Evolutionary conservation across 768 basidiomycete species (phyloP).

Genomic region (Leccinum uliginosum): DNA sequence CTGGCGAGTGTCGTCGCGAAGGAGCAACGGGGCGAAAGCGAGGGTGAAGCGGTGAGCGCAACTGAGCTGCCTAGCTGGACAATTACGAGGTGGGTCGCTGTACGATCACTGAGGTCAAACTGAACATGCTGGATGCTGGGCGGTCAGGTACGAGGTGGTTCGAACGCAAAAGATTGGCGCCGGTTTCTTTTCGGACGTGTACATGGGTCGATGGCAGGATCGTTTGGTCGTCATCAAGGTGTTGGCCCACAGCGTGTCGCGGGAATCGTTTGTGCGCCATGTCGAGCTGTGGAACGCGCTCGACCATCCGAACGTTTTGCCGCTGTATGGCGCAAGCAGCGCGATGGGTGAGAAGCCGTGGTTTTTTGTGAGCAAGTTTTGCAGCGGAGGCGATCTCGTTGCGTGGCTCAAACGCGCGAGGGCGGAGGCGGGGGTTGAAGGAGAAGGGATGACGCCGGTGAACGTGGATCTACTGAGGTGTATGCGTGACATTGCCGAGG

Average conservation of each 20-base stretch:
- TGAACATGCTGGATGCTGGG: not conserved
- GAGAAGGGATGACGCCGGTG: not conserved
- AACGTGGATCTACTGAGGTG: conserved; percentile 47
- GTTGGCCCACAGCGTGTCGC: conserved; percentile 55
- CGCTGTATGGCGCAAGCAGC: conserved; percentile 75
- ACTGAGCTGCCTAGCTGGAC: conserved; percentile 64
- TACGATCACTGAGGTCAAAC: not conserved
- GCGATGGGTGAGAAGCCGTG: conserved; percentile 65
- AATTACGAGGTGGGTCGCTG: conserved; percentile 51
- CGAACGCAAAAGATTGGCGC: conserved; percentile 63
- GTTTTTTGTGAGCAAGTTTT: conserved; percentile 77
- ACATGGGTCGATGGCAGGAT: conserved; percentile 68
- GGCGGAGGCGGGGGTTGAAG: not conserved
- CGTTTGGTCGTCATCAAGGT: conserved; percentile 71
- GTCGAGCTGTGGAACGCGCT: conserved; percentile 70
- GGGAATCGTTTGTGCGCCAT: conserved; percentile 63
- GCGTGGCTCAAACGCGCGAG: conserved; percentile 45
- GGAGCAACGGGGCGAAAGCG: not conserved
- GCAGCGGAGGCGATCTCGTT: conserved; percentile 59
- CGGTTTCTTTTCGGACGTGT: conserved; percentile 77
- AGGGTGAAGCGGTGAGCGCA: not conserved
- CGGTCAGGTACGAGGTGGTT: conserved; percentile 64
- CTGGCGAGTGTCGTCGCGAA: conserved; percentile 38
- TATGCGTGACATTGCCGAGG: conserved; percentile 71
- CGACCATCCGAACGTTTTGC: conserved; percentile 64